phyloP scores from a whole-genome alignment of 2,329 filamentous ascomycete species.

The Paracoccidioides lutzii region DNA sequence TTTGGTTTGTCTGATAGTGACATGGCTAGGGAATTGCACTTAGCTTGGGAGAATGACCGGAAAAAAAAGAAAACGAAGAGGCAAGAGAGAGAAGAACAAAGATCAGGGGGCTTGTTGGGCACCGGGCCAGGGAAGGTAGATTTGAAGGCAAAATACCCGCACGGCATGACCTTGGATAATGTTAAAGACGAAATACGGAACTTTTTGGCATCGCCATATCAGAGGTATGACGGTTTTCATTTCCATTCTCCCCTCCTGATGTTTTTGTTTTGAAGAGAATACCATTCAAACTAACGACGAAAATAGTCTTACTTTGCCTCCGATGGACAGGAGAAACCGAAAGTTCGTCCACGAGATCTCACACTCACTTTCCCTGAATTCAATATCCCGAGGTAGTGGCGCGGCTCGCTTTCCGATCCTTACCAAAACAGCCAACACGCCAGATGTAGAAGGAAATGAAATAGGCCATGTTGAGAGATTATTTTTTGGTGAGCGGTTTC shows the following conservation, averaged over 20 bases:
- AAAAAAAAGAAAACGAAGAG: slow-evolving; percentile 59
- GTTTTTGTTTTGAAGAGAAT: neutral
- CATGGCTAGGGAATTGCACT: slow-evolving; percentile 46
- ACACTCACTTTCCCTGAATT: slow-evolving; percentile 61
- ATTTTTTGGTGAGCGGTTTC: slow-evolving; percentile 24
- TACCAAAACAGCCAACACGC: slow-evolving; percentile 58
- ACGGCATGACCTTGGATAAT: slow-evolving; percentile 58
- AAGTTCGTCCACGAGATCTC: slow-evolving; percentile 72
- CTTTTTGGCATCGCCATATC: slow-evolving; percentile 53
- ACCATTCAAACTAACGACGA: neutral
- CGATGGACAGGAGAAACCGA: slow-evolving; percentile 67
- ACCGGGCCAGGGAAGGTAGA: slow-evolving; percentile 43
- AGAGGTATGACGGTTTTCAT: slow-evolving; percentile 41
- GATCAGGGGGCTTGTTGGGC: slow-evolving; percentile 53
- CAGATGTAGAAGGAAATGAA: slow-evolving; percentile 44
- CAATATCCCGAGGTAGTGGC: slow-evolving; percentile 67
- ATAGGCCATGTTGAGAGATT: slow-evolving; percentile 34
- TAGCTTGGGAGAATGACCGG: slow-evolving; percentile 54
- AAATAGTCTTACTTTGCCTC: slow-evolving; percentile 57
- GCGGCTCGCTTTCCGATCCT: slow-evolving; percentile 62
- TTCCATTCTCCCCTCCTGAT: neutral
- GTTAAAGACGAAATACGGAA: slow-evolving; percentile 57
- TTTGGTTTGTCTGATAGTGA: slow-evolving; percentile 55
- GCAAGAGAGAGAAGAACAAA: slow-evolving; percentile 54
- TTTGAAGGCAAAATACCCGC: slow-evolving; percentile 56